Percentiles rank a stretch among this genome's conserved stretches.
Conservation (phyloP, 1,139 yeast species). For the Saccharomycopsis phalli region DNA sequence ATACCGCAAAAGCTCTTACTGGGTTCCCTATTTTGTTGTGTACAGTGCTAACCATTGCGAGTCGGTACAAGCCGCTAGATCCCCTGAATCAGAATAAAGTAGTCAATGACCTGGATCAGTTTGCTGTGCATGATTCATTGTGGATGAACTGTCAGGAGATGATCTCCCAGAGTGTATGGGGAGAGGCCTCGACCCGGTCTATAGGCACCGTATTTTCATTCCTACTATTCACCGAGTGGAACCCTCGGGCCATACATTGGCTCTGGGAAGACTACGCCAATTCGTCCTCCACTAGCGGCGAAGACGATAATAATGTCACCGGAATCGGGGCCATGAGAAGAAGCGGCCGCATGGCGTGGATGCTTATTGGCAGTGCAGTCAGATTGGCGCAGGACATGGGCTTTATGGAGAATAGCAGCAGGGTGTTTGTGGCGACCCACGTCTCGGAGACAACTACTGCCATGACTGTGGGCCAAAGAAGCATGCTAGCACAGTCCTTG, state of each 20-base stretch:
- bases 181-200: constrained; percentile 82
- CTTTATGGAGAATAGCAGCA: constrained; percentile 61
- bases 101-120: constrained; percentile 30
- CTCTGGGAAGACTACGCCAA: constrained; percentile 84
- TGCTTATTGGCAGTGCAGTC: constrained; percentile 82
- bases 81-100: constrained; percentile 25
- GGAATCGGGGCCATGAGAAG: constrained; percentile 83
- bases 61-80: constrained; percentile 60
- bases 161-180: constrained; percentile 88
- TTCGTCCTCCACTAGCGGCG: constrained; percentile 22
- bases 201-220: constrained; percentile 83
- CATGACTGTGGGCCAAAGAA: constrained; percentile 59
- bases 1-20: constrained; percentile 54
- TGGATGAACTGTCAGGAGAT: constrained; percentile 81
- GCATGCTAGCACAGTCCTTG: constrained; percentile 59
- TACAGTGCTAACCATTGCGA: constrained; percentile 69
- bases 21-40: constrained; percentile 76
- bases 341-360: constrained; percentile 88
- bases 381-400: constrained; percentile 85
- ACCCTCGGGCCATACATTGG: constrained; percentile 89
- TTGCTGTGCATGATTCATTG: constrained; percentile 64
- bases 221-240: constrained; percentile 87
- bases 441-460: constrained; percentile 72
- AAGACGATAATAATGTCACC: constrained; percentile 44
- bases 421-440: constrained; percentile 76